These are phyloP conservation scores for Lathyrus tuberosus DNA, from an alignment of 306 rosid genomes.

Conservation along the genomic window DNA sequence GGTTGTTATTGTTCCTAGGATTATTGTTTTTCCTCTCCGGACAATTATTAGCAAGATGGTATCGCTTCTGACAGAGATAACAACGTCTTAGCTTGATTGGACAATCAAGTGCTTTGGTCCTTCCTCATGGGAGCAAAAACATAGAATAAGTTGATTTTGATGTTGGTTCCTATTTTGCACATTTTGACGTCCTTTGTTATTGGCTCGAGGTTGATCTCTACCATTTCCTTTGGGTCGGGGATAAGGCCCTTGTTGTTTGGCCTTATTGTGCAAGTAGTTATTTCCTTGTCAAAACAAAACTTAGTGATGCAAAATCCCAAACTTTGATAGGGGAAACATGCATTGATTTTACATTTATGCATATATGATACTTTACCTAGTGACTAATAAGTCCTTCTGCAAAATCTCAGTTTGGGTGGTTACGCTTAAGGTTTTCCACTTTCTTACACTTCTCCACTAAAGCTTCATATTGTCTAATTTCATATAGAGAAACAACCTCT, in stretches of 20 bases:
- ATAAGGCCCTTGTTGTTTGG: not conserved
- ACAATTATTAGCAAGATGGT: not conserved
- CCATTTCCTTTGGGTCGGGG: not conserved
- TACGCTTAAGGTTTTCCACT: not conserved
- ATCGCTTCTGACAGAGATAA: not conserved
- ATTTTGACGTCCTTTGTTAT: too few species aligned
- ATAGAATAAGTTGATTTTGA: not conserved
- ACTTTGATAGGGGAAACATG: too few species aligned
- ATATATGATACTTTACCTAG: not conserved
- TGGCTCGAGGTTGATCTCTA: too few species aligned
- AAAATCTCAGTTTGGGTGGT: too few species aligned
- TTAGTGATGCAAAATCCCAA: too few species aligned
- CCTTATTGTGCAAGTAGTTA: too few species aligned
- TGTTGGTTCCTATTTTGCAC: not conserved
- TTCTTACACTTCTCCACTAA: not conserved
- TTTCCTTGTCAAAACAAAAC: too few species aligned
- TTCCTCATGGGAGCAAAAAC: not conserved
- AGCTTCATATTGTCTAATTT: not conserved
- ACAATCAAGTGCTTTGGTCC: not conserved
- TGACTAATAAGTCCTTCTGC: not conserved
- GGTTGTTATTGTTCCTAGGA: not conserved
- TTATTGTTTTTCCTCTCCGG: not conserved
- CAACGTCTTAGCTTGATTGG: not conserved
- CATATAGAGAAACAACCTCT: not conserved
- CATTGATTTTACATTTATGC: too few species aligned